These are phyloP conservation scores for Urochloa ruziziensis DNA, from an alignment of 176 grass and related monocot genomes.

Conservation along the genomic window DNA sequence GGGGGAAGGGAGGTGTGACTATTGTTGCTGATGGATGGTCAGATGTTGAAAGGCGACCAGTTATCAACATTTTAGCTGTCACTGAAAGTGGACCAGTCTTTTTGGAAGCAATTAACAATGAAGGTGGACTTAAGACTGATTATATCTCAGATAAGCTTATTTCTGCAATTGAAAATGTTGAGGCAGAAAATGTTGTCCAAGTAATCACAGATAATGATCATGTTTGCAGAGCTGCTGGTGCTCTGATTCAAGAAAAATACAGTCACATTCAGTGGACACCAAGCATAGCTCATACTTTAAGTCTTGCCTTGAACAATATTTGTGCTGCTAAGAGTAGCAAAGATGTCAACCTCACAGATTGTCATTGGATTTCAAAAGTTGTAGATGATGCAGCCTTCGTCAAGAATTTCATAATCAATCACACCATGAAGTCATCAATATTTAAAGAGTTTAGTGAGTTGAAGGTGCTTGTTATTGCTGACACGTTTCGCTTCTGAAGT, in stretches of 20 bases:
- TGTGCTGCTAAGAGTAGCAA: neutral
- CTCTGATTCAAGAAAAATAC: neutral
- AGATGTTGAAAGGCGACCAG: neutral
- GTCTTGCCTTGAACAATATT: conserved; percentile 1
- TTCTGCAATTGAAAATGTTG: neutral
- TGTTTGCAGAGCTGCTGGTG: neutral
- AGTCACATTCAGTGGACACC: neutral
- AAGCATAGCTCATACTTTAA: conserved; percentile 13
- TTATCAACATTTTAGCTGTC: conserved; percentile 14
- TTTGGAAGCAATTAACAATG: neutral
- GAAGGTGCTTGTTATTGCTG: neutral
- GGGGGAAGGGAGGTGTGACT: neutral
- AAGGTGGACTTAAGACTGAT: neutral
- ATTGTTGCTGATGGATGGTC: conserved; percentile 5
- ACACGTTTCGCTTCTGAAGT: neutral
- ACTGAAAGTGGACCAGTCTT: neutral
- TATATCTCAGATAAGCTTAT: neutral
- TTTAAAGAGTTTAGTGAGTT: neutral
- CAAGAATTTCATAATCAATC: conserved; percentile 8
- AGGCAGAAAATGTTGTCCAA: neutral
- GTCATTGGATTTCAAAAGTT: neutral
- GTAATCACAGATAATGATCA: conserved; percentile 13
- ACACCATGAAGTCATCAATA: neutral
- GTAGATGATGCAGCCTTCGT: neutral
- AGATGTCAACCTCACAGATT: neutral